A percentile compares a stretch with the other conserved stretches of the same genome.
phyloP scores from a whole-genome alignment of 2,329 filamentous ascomycete genomes.

The Chalaropsis thielavioides region DNA sequence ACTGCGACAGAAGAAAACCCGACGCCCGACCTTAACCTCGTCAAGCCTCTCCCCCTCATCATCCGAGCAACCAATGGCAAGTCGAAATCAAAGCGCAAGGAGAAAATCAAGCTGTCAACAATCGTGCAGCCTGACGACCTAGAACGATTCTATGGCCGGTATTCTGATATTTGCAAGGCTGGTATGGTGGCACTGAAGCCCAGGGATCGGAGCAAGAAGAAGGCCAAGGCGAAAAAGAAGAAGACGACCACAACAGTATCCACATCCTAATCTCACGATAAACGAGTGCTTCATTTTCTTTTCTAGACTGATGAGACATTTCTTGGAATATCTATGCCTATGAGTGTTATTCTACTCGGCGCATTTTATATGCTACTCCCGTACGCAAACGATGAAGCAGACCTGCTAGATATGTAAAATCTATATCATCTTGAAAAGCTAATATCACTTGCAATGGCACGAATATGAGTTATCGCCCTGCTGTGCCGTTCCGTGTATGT shows the following conservation, averaged over 20 bases:
- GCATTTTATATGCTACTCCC: no score
- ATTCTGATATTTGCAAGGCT: conserved; percentile 80
- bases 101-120: conserved; percentile 66
- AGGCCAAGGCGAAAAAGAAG: conserved; percentile 63
- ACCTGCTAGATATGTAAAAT: no score
- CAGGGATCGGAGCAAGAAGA: conserved; percentile 76
- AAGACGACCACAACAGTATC: conserved; percentile 28
- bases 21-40: conserved; percentile 45
- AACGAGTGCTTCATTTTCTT: neutral
- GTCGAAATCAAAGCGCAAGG: conserved; percentile 38
- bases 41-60: conserved; percentile 53
- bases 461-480: no score
- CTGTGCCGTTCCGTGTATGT: no score
- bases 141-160: conserved; percentile 66
- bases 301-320: neutral
- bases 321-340: neutral
- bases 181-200: conserved; percentile 88
- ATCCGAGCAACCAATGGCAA: conserved; percentile 77
- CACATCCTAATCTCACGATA: neutral
- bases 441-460: no score
- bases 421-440: no score
- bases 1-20: conserved; percentile 34
- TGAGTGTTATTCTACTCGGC: no score
- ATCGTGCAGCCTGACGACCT: conserved; percentile 62
- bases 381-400: no score